These are phyloP conservation scores for Paecilomyces dactylethromorphus DNA, from an alignment of 2,329 filamentous ascomycete species.

Conservation along the genomic window DNA sequence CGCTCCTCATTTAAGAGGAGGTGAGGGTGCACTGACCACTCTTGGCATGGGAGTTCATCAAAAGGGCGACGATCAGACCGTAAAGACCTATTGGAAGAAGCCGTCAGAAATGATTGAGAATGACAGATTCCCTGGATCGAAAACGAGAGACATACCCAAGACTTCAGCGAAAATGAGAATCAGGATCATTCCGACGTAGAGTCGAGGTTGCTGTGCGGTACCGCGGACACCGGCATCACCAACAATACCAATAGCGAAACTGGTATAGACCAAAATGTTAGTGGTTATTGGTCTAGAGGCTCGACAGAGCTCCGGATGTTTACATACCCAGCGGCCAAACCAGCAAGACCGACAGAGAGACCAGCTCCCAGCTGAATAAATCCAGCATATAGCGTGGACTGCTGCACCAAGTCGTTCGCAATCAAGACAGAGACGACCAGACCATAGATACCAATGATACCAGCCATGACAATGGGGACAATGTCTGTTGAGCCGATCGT, in stretches of 20 bases:
- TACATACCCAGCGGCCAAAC: constrained; percentile 64
- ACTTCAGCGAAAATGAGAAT: constrained; percentile 99
- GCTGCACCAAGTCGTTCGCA: constrained; percentile 69
- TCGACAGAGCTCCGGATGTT: neutral
- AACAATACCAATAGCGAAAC: constrained; percentile 81
- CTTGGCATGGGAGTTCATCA: constrained; percentile 94
- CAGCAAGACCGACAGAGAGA: constrained; percentile 73
- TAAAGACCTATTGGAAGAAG: constrained; percentile 68
- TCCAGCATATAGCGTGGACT: constrained; percentile 67
- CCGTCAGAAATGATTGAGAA: constrained; percentile 10
- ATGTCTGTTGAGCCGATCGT: constrained; percentile 60
- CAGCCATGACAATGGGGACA: constrained; percentile 99
- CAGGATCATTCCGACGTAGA: constrained; percentile 96
- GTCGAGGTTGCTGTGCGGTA: constrained; percentile 47
- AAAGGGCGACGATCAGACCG: constrained; percentile 94
- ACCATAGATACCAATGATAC: constrained; percentile 99
- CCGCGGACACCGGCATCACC: constrained; percentile 51
- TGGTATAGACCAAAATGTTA: constrained; percentile 10
- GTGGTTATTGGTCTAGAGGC: constrained; percentile 7
- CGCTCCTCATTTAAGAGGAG: constrained; percentile 36
- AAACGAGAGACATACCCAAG: constrained; percentile 61
- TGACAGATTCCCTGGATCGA: neutral
- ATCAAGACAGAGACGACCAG: constrained; percentile 83
- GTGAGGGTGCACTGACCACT: too few species aligned
- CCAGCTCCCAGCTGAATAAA: constrained; percentile 83